Conservation (phyloP, 192 early-diverging fungal species). For the Pilobolus umbonatus region DNA sequence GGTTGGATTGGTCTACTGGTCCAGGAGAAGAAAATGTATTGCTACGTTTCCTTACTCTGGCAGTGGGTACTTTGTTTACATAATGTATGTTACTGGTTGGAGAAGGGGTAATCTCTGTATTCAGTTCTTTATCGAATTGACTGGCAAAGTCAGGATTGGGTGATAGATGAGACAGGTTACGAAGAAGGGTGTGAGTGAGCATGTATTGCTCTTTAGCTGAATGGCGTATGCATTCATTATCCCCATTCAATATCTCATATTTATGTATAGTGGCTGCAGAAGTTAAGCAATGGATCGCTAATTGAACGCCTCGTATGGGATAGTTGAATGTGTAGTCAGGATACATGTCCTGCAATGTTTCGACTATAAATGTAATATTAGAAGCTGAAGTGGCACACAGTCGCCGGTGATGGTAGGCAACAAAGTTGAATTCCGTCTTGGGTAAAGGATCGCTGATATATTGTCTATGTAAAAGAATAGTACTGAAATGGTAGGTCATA, state of each 20-base stretch:
- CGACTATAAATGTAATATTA: slow-evolving; percentile 45
- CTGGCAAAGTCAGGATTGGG: slow-evolving; percentile 8
- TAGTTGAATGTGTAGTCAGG: slow-evolving; percentile 38
- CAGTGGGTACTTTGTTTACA: no score
- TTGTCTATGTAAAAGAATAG: slow-evolving; percentile 48
- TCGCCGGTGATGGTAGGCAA: slow-evolving; percentile 36
- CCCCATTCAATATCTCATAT: slow-evolving; percentile 8
- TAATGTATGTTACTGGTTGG: no score
- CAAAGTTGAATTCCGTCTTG: slow-evolving; percentile 24
- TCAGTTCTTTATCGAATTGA: no score
- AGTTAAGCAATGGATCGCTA: slow-evolving; percentile 47
- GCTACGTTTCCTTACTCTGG: no score
- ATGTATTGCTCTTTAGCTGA: slow-evolving; percentile 18
- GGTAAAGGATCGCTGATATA: slow-evolving; percentile 24
- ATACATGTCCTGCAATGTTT: slow-evolving; percentile 39
- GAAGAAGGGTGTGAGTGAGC: background rate
- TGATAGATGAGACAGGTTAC: background rate
- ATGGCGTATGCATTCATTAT: background rate
- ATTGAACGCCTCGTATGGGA: slow-evolving; percentile 48
- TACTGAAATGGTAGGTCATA: slow-evolving; percentile 48
- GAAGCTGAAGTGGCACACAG: slow-evolving; percentile 48
- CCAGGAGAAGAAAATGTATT: no score
- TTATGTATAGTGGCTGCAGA: slow-evolving; percentile 46
- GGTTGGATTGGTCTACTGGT: no score
- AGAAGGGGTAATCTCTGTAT: no score